Base-by-base conservation (phyloP, 176 grass and related monocot species). In the Bolboschoenus planiculmis region DNA sequence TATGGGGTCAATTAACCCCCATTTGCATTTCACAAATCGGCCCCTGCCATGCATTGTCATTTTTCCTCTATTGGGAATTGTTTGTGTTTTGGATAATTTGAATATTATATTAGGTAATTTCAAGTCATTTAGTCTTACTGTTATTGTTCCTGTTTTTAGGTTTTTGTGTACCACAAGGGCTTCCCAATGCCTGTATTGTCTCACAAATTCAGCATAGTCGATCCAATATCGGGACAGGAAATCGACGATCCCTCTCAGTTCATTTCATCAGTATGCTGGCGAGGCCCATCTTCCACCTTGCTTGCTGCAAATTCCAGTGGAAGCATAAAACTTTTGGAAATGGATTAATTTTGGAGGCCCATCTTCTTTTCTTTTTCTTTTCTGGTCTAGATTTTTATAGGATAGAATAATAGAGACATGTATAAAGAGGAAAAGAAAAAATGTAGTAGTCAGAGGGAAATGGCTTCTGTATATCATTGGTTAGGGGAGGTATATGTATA, bases 221-320 rank as follows among this genome's bases (percentile, higher is more conserved):
- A 99, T 76, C 93, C 91, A 4, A 88, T 99, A 56, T 93, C 93
- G 6, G 96, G 96, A n/a, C 87, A 99, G 79, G 96, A 95, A 73
- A 85, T 99, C 3, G 96, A 95, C 21, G 91, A 95, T 60, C 80
- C 85, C 4, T 78, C 92, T 33, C 96, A 99, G 63, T 99, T 95
- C 86, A 91, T 99, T 84, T 99, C 96, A 34, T 95, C 89, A 29
- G 90, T 99, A 58, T 99, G 92, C 42, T 99, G 96, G 96, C 87
- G 89, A 57, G 96, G 91, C 61, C 85, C 92, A 56, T 93, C 92
- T 47, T 86, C 92, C 13, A 95, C 82, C 29, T 88, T 99, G 70
- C 91, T 99, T 81, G 94, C 88, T 48, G 96, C 91, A 51, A 99
- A 94, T 85, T 99, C 96, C 31, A 93, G 90, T 18, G 96, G 96